Evolutionary conservation across 768 basidiomycete genomes (phyloP), one percentile per base, ranked within the genome.

Genomic region (Crepidotus variabilis): DNA sequence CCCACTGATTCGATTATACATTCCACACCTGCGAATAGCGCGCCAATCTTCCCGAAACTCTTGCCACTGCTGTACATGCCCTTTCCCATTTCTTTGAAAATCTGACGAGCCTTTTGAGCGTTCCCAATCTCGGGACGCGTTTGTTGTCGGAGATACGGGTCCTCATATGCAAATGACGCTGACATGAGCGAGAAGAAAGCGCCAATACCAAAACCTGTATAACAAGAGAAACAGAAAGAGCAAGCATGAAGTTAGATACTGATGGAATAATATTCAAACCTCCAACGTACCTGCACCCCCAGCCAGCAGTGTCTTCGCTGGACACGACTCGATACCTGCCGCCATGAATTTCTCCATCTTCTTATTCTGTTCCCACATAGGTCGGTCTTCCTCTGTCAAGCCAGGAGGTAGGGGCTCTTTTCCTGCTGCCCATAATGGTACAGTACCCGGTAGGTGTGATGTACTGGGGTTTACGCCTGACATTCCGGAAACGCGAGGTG

Each of bases 121-220:
- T 82, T 83, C 57, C 73, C 84, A 73, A 86, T 64, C 11, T 76
- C 80, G 10, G 76, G 76, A 61, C 82, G 78, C 28, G 78, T 77
- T 63, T 83, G 81, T 49, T 84, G 75, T 32, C 90, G 85, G 34
- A 91, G 79, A 47, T 92, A 74, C 10, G 95, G 94, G 69, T 98
- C 95, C 70, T 98, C 96, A 68, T 97, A 96, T 33, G 89, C 88
- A 69, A 98, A 95, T 24, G 94, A 92, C 18, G 94, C 79, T 33
- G 91, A 92, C 96, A 98, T 98, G 57, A 98, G 80, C 1, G 94
- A 93, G 75, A 98, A 92, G 78, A 98, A 94, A 32, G 88, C 94
- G 57, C 96, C 96, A 45, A 97, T 81, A 10, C 82, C 95, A 63
- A 98, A 86, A 48, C 96, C 95, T 97, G 54, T 18, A 52, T 11